phyloP scores from a whole-genome alignment of 306 rosid species.

The Luffa aegyptiaca region DNA sequence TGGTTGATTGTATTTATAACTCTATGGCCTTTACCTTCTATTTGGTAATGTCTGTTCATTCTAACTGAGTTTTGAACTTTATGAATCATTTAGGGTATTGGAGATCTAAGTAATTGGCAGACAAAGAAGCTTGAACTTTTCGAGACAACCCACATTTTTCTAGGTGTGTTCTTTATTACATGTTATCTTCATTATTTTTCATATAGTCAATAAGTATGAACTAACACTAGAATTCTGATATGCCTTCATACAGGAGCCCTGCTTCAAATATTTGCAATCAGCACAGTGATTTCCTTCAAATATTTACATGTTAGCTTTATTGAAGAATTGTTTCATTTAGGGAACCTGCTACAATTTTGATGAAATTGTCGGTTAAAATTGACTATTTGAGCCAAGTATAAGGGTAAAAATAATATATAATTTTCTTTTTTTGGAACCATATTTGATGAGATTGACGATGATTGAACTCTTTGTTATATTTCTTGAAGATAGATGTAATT shows the following conservation, averaged over 20 bases:
- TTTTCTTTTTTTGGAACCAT: background rate
- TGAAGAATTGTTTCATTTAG: background rate
- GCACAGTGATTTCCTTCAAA: constrained; percentile 19
- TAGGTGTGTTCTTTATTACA: constrained; percentile 16
- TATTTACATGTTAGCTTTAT: no score
- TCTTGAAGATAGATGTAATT: background rate
- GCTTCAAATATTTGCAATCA: constrained; percentile 19
- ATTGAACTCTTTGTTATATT: background rate
- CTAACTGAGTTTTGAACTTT: background rate
- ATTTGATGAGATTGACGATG: background rate
- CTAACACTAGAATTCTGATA: background rate
- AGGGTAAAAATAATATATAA: background rate
- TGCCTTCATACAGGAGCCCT: constrained; percentile 28
- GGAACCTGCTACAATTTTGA: no score
- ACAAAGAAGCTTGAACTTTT: constrained; percentile 20
- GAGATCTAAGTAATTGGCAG: constrained; percentile 22
- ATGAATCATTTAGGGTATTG: constrained; percentile 20
- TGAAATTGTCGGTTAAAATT: background rate
- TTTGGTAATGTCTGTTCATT: background rate
- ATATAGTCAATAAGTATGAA: background rate
- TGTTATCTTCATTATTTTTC: background rate
- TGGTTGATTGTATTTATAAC: background rate
- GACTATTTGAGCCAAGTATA: background rate
- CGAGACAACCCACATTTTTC: constrained; percentile 10
- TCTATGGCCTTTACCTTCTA: background rate